A percentile compares a stretch with the other conserved stretches of the same genome.
These are phyloP conservation scores for Antitrichia curtipendula DNA, from an alignment of 225 moss, liverwort and hornwort species.

Conservation along the genomic window DNA sequence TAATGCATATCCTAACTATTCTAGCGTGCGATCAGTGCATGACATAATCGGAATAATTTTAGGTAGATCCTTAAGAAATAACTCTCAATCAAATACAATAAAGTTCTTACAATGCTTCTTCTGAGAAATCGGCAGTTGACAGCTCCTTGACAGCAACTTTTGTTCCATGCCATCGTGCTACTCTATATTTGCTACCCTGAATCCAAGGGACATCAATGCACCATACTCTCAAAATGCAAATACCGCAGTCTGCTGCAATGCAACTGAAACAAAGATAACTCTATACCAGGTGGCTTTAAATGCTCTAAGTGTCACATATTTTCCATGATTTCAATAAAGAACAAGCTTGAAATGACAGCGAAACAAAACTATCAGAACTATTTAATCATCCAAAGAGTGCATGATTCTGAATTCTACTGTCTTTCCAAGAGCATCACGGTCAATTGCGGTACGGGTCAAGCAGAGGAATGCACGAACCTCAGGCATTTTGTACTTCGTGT, in stretches of 20 bases:
- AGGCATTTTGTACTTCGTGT: conserved; percentile 17
- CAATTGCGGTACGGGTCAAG: neutral
- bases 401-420: neutral
- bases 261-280: neutral
- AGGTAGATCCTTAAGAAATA: neutral
- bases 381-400: neutral
- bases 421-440: neutral
- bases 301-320: neutral
- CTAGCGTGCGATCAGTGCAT: neutral
- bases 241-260: conserved; percentile 3
- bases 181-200: conserved; percentile 58
- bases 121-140: conserved; percentile 39
- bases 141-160: conserved; percentile 76
- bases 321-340: neutral
- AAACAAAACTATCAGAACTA: neutral
- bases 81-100: neutral
- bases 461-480: conserved; percentile 1
- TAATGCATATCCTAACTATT: neutral
- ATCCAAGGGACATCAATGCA: neutral
- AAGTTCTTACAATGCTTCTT: conserved; percentile 31
- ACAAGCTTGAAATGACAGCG: neutral
- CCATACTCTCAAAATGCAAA: neutral
- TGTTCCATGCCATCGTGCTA: conserved; percentile 81
- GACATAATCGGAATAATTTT: neutral
- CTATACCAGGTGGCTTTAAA: neutral